These are phyloP conservation scores for Alternaria sp. DNA, from an alignment of 2,329 filamentous ascomycete genomes.

Conservation along the genomic window DNA sequence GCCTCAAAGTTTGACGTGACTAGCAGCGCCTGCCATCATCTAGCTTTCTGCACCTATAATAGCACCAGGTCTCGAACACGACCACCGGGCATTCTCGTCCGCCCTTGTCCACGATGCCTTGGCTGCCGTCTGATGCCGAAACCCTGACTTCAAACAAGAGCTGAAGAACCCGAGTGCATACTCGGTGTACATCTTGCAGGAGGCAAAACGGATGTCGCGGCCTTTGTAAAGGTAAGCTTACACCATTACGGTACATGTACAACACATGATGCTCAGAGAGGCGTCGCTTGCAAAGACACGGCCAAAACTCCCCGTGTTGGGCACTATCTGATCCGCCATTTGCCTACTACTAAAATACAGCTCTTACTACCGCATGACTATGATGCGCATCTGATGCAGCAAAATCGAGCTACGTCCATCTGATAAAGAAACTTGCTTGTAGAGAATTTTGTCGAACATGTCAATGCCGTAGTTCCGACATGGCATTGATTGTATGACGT, in stretches of 20 bases:
- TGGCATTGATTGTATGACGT: conserved; percentile 1
- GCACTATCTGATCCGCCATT: background rate
- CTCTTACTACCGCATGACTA: background rate
- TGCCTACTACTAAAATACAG: conserved; percentile 3
- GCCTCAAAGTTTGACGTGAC: conserved; percentile 5
- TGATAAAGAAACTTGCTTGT: conserved; percentile 1
- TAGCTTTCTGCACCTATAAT: conserved; percentile 3
- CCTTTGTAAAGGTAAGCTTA: background rate
- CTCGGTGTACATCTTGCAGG: background rate
- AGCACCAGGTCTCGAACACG: conserved; percentile 3
- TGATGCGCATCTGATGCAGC: background rate
- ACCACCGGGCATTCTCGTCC: background rate
- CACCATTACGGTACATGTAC: background rate
- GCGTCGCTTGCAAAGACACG: background rate
- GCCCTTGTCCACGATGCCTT: background rate
- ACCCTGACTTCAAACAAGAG: background rate
- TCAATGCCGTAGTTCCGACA: conserved; percentile 1
- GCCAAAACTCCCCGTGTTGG: background rate
- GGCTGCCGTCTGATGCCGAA: background rate
- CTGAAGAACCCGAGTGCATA: background rate
- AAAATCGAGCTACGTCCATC: background rate
- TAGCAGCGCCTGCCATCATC: conserved; percentile 1
- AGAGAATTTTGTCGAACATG: background rate
- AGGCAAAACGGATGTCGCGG: background rate
- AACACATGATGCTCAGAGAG: background rate